These are phyloP conservation scores for Marasmius oreades DNA, from an alignment of 1,284 basidiomycete genomes.

Conservation along the genomic window DNA sequence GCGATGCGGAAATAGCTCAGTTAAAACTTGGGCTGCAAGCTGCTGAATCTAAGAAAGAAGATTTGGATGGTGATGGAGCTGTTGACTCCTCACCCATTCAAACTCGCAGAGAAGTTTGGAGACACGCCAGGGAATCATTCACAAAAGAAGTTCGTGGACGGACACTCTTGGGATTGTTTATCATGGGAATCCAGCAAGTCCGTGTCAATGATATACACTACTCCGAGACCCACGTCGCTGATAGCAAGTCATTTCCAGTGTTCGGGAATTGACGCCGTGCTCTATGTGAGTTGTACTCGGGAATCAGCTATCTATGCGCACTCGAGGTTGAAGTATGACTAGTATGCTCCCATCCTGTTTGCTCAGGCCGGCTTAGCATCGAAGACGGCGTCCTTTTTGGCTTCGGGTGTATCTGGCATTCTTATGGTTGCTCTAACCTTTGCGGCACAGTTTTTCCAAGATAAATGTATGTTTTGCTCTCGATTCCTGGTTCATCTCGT, in stretches of 20 bases:
- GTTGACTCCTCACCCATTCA: slow-evolving; percentile 25
- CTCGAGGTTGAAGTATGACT: slow-evolving; percentile 18
- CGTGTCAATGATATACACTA: slow-evolving; percentile 3
- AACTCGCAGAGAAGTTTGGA: slow-evolving; percentile 13
- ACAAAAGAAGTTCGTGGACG: slow-evolving; percentile 28
- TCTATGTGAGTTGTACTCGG: slow-evolving; percentile 20
- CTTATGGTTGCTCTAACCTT: slow-evolving; percentile 39
- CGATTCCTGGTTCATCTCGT: no score
- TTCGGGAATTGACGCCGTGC: slow-evolving; percentile 36
- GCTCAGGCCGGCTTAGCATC: slow-evolving; percentile 45
- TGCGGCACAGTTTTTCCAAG: slow-evolving; percentile 4
- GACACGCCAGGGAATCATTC: slow-evolving; percentile 26
- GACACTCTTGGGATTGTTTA: slow-evolving; percentile 41
- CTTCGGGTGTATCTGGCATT: slow-evolving; percentile 49
- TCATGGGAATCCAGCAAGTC: slow-evolving; percentile 44
- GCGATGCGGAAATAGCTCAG: slow-evolving; percentile 36
- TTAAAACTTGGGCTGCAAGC: slow-evolving; percentile 25
- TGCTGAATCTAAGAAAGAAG: slow-evolving; percentile 12
- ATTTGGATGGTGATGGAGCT: slow-evolving; percentile 11
- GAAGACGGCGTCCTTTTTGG: slow-evolving; percentile 44
- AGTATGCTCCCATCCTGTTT: slow-evolving; percentile 51
- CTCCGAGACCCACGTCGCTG: not conserved
- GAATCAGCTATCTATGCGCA: slow-evolving; percentile 20
- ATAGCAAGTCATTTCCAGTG: slow-evolving; percentile 12
- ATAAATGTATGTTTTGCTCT: not conserved